Conservation (phyloP, 257 asterid genomes). For the Prunella vulgaris region DNA sequence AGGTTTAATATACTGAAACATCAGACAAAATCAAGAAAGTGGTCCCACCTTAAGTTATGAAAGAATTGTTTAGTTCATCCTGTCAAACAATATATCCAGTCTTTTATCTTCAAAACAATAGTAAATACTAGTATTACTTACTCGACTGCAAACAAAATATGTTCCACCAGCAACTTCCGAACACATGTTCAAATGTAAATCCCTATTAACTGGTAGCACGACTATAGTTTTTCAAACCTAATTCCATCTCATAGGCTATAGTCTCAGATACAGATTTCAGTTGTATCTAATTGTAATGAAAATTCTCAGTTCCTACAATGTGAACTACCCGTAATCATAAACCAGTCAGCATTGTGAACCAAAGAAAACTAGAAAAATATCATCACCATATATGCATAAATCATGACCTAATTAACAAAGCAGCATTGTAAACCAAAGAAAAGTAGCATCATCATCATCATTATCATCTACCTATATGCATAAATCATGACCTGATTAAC, state of each 20-base stretch:
- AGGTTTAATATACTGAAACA: neutral
- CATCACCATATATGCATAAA: neutral
- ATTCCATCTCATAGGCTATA: neutral
- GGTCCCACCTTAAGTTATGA: neutral
- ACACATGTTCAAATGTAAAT: neutral
- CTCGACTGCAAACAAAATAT: neutral
- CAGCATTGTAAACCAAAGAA: neutral
- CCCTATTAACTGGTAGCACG: neutral
- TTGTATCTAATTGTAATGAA: neutral
- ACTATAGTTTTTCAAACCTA: neutral
- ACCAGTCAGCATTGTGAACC: neutral
- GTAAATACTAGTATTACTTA: neutral
- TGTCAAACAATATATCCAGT: neutral
- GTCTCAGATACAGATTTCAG: neutral
- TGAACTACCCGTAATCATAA: neutral
- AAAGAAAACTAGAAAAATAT: neutral
- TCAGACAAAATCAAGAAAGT: neutral
- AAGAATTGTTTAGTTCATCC: neutral
- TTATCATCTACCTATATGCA: neutral
- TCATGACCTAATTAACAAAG: neutral
- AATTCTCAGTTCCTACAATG: neutral
- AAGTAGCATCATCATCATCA: too few species aligned
- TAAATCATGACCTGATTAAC: neutral
- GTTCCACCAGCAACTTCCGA: too few species aligned
- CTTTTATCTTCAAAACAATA: neutral